Evolutionary conservation across 441 rosid species (phyloP), one percentile per base, ranked within the genome.

Genomic region (Mallotus japonicus): DNA sequence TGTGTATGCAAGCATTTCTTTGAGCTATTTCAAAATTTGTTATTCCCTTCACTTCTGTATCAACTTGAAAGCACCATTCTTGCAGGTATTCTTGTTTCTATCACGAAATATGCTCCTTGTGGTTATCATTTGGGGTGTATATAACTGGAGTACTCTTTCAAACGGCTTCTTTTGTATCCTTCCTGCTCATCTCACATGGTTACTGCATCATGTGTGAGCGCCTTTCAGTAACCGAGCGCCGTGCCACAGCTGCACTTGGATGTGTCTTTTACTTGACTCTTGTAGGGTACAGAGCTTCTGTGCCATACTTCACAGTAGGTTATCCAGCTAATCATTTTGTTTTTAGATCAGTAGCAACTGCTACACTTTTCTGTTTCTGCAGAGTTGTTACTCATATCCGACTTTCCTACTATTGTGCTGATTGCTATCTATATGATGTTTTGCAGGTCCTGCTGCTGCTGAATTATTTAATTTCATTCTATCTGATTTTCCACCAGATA

Each of bases 121-220:
- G 98, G 98, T 87, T 92, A 87, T 92, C 97, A 46, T 94, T 92
- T 66, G 98, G 98, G 75, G 96, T 92, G 62, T 94, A 92, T 74
- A 89, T 90, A 66, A 94, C 96, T 19, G 98, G 97, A 79, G 90
- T 94, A 68, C 90, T 94, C 75, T 92, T 90, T 81, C 95, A 92
- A 77, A 94, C 98, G 28, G 93, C 90, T 83, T 90, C 95, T 0
- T 89, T 94, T 55, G 88, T 94, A 59, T 92, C 95, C 19, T 92
- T 92, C 82, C 79, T 94, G 80, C 92, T 94, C 64, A 94, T 94
- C 77, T 92, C 98, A 73, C 91, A 92, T 8, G 98, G 98, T 70
- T 90, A 92, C 76, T 90, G 97, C 80, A 90, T 92, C 83, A 89
- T 91, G 53, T 89, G 86, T 60, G 98, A 94, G 83, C 85, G 85